These are phyloP conservation scores for Picochlorum sp. DNA, from an alignment of 139 green algal genomes.

Conservation along the genomic window DNA sequence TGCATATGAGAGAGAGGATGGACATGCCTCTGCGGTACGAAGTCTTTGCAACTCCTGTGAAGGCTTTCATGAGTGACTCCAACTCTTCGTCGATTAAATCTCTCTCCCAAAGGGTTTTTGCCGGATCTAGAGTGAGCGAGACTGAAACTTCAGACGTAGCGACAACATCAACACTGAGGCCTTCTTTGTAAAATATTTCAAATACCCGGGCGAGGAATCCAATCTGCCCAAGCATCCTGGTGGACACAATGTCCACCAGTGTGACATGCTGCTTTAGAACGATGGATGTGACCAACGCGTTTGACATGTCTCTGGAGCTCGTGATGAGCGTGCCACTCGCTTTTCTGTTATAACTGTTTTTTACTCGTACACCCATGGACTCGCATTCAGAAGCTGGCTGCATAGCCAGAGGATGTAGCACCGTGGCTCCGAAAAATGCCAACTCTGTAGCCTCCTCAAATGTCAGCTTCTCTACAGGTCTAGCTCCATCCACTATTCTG, in stretches of 20 bases:
- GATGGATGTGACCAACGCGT: constrained; percentile 83
- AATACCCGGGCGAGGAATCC: constrained; percentile 79
- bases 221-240: constrained; percentile 81
- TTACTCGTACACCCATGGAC: constrained; percentile 82
- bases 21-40: constrained; percentile 47
- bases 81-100: constrained; percentile 72
- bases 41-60: constrained; percentile 50
- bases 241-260: constrained; percentile 70
- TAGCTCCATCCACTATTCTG: constrained; percentile 60
- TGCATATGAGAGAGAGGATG: constrained; percentile 94
- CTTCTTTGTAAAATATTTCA: constrained; percentile 63
- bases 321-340: constrained; percentile 82
- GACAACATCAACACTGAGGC: constrained; percentile 93
- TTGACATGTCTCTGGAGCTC: constrained; percentile 53
- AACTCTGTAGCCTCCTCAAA: constrained; percentile 98
- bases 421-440: constrained; percentile 91
- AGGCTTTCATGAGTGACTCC: constrained; percentile 46
- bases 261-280: constrained; percentile 90
- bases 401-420: constrained; percentile 96
- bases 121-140: constrained; percentile 86
- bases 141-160: constrained; percentile 92
- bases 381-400: constrained; percentile 63
- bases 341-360: constrained; percentile 93
- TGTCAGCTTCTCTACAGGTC: constrained; percentile 77
- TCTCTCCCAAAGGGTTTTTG: constrained; percentile 42